Evolutionary conservation across 2,329 filamentous ascomycete genomes (phyloP), one percentile per base, ranked within the genome.

Genomic region (Orbilia oligospora): DNA sequence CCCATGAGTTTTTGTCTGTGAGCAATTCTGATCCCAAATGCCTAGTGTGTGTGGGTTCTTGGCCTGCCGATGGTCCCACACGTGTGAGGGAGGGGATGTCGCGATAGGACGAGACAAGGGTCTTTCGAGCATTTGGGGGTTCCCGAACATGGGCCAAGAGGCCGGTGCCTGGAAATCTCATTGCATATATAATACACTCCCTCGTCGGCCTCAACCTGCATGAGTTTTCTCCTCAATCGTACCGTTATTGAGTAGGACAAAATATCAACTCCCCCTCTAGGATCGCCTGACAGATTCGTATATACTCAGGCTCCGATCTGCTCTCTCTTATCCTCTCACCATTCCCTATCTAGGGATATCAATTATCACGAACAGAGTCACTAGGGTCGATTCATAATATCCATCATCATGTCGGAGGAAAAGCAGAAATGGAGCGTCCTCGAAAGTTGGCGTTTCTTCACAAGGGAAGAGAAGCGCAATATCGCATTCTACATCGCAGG

Each of bases 401-500:
- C n/a, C 30, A 38, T 27, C 41, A 55, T n/a, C 30, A 77, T 77
- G 73, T 71, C 67, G 30, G 73, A 71, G 30, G 61, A 38, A 48
- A 77, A 77, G 51, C 41, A 48, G 24, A 71, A 71, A 68, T 71
- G 61, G 24, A 65, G 22, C 16, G 41, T 80, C 16, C 63, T 51
- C 38, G 68, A 80, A 3, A 75, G 76, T 49, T 84, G 83, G 83
- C 51, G 65, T 48, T 66, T 83, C 61, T 86, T 86, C 81, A 83
- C 83, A 8, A 78, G 83, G 4, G 64, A 81, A 44, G 86, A 88
- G 81, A 86, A 85, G 69, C 84, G 85, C 64, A 86, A 87, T 73
- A 85, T 87, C 58, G 82, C 83, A 56, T 83, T 86, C 68, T 87
- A 88, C 81, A 86, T 87, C 61, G 79, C 83, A 6, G 87, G 86